Evolutionary conservation across 129 eudicot species (phyloP), one percentile per base, ranked within the genome.

Genomic region (Logfia minima): DNA sequence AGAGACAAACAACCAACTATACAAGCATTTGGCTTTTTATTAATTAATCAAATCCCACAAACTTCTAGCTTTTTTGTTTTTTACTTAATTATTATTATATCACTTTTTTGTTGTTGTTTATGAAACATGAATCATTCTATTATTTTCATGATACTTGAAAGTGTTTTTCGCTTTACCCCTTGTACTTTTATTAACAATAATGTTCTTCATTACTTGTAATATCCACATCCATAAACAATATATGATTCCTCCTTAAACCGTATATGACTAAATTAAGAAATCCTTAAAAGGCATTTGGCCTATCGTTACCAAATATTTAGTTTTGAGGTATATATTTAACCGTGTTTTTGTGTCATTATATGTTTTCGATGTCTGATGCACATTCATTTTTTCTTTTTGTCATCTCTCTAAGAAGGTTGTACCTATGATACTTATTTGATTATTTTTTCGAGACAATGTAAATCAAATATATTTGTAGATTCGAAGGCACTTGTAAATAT

Each of bases 31-130:
- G 18, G 17, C 1, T 48, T 48, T 13, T 48, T 48, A 63, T 72
- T 75, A 76, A 85, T 80, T 68, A 82, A 75, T 66, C 79, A 24
- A 73, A 76, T 79, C 70, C 82, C 76, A 48, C 55, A 48, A 14
- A 48, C 14, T 75, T 80, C 51, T 61, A 14, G 55, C 55, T 58
- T 60, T 23, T 71, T 56, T 60, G 71, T 71, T 71, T 76, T 71
- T 56, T 45, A 35, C 61, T 61, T 19, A 23, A 64, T 77, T 52
- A 21, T 13, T 45, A 45, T 75, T 75, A 39, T n/a, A n/a, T n/a
- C n/a, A n/a, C n/a, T n/a, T n/a, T 59, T 75, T 3, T 67, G 17
- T 68, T 53, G 26, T 56, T 74, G 61, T 80, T 65, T 74, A 65
- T 66, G 75, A 58, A 45, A 48, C 80, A 74, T 66, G 62, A 67